phyloP scores from a whole-genome alignment of 805 yeast genomes.

The Wickerhamiella sergipiensis region DNA sequence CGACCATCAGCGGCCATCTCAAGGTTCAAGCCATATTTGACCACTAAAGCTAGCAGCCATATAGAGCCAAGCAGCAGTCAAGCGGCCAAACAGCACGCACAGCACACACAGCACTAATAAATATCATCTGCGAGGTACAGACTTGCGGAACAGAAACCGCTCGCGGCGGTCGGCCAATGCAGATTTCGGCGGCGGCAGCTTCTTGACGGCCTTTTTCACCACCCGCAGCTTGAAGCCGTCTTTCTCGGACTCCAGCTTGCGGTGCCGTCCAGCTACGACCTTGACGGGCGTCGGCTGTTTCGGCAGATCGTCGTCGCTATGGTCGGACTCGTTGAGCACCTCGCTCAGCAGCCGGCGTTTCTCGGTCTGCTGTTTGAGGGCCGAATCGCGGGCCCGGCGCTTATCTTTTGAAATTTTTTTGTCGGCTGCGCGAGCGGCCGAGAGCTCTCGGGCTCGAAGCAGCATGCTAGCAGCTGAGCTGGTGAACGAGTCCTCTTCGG shows the following conservation, averaged over 20 bases:
- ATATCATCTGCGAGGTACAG: constrained; percentile 9
- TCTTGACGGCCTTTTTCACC: constrained; percentile 9
- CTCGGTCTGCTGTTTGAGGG: constrained; percentile 14
- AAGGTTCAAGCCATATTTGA: no score
- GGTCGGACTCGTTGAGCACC: constrained; percentile 10
- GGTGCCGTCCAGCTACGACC: neutral
- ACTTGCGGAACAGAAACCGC: constrained; percentile 18
- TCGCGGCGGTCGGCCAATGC: constrained; percentile 14
- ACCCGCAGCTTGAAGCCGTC: constrained; percentile 20
- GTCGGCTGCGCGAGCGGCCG: constrained; percentile 7
- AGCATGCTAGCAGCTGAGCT: constrained; percentile 11
- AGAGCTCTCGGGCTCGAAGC: constrained; percentile 6
- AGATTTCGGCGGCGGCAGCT: constrained; percentile 20
- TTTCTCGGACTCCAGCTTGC: constrained; percentile 8
- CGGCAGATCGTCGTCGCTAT: constrained; percentile 6
- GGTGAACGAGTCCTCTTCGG: constrained; percentile 23
- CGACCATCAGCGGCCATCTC: no score
- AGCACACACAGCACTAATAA: neutral
- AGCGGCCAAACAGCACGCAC: no score
- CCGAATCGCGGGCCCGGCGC: constrained; percentile 19
- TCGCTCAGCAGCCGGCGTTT: constrained; percentile 17
- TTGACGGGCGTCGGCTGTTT: neutral
- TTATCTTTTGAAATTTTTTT: constrained; percentile 13
- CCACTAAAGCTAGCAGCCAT: no score
- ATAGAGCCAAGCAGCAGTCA: no score